phyloP scores from a whole-genome alignment of 2,329 filamentous ascomycete species.

The Cercospora sojina region DNA sequence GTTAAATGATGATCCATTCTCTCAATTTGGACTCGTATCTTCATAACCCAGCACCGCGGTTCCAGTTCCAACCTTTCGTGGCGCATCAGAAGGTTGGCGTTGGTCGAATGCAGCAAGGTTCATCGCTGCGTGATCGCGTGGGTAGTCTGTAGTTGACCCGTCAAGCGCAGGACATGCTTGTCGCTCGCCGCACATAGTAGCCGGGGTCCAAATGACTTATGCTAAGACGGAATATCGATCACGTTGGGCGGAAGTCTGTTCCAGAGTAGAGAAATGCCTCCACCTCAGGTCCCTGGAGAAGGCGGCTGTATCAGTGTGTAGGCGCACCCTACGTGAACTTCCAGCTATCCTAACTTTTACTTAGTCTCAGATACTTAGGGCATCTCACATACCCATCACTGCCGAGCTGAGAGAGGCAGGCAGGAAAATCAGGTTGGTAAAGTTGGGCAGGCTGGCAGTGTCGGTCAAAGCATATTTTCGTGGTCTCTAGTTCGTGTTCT shows the following conservation, averaged over 20 bases:
- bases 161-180: background rate
- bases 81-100: background rate
- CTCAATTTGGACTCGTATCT: background rate
- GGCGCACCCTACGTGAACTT: background rate
- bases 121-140: background rate
- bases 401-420: background rate
- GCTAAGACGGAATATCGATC: background rate
- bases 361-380: background rate
- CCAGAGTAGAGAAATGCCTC: background rate
- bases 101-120: background rate
- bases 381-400: background rate
- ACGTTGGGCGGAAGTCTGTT: background rate
- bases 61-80: background rate
- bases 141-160: background rate
- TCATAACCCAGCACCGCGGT: background rate
- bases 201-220: background rate
- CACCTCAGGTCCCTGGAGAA: background rate
- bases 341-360: background rate
- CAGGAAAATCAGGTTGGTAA: background rate
- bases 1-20: background rate
- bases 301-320: background rate
- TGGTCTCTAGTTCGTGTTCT: background rate
- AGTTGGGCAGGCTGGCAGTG: background rate
- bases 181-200: background rate
- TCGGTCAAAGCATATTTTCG: background rate